These are phyloP conservation scores for Ceratobasidium sp. DNA, from an alignment of 1,284 basidiomycete genomes.

Conservation along the genomic window DNA sequence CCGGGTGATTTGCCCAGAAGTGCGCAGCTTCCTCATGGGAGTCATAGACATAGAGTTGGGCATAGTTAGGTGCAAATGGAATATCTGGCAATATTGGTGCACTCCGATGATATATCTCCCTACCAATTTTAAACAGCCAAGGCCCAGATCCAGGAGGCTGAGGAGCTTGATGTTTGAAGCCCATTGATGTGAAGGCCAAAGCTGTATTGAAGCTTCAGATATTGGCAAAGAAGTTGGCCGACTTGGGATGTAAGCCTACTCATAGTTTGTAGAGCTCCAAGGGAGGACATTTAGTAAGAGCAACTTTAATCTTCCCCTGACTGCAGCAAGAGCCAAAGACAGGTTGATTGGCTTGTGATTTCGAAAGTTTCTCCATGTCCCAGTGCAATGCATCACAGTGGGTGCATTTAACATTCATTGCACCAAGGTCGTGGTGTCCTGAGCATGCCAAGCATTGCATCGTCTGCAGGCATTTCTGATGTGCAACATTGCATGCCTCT, in stretches of 20 bases:
- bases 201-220: constrained; percentile 35
- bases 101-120: constrained; percentile 56
- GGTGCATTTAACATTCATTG: not conserved
- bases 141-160: constrained; percentile 51
- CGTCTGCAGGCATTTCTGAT: no score
- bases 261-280: not conserved
- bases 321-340: constrained; percentile 2
- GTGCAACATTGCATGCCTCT: not conserved
- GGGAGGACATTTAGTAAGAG: not conserved
- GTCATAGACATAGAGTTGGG: constrained; percentile 59
- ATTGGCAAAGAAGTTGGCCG: constrained; percentile 9
- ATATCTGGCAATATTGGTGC: no score
- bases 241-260: not conserved
- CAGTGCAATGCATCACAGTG: constrained; percentile 7
- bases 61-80: constrained; percentile 54
- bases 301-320: not conserved
- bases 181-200: constrained; percentile 30
- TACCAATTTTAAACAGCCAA: constrained; percentile 56
- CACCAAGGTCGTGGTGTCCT: not conserved
- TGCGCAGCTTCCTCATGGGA: constrained; percentile 52
- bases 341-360: not conserved
- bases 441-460: not conserved
- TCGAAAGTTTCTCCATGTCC: not conserved
- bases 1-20: constrained; percentile 32
- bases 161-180: not conserved